Percentiles rank a stretch among this genome's conserved stretches.
Evolutionary conservation across 2,329 filamentous ascomycete species (phyloP).

Genomic region (Colletotrichum australisinense): DNA sequence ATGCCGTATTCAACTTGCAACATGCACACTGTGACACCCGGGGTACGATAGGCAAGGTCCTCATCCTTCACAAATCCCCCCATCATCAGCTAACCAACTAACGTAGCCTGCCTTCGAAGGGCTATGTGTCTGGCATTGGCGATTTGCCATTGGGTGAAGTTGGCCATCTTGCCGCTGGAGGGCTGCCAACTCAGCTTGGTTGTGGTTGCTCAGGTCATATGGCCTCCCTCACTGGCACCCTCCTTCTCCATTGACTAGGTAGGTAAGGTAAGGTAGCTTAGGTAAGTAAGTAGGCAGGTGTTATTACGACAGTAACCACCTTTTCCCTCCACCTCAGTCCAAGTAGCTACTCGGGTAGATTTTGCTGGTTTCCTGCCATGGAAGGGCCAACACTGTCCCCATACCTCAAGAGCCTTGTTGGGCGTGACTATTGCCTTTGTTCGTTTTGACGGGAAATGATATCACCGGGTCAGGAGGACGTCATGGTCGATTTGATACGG

Average conservation of each 20-base stretch:
- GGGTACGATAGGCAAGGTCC: background rate
- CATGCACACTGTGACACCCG: background rate
- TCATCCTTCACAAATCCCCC: background rate
- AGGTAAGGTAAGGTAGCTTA: background rate
- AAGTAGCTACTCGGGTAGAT: background rate
- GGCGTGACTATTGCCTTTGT: background rate
- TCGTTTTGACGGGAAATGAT: background rate
- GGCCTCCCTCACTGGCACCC: conserved; percentile 1
- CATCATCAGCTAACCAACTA: background rate
- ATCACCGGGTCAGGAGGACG: background rate
- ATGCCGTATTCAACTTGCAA: background rate
- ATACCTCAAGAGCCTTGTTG: background rate
- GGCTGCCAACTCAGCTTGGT: conserved; percentile 1
- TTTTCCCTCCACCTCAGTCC: background rate
- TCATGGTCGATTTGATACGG: background rate
- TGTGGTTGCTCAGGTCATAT: conserved; percentile 7
- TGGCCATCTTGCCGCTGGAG: background rate
- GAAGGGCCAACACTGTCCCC: background rate
- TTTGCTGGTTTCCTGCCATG: background rate
- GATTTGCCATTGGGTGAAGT: background rate
- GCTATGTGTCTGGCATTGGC: background rate
- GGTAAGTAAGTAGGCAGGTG: background rate
- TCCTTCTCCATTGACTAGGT: background rate
- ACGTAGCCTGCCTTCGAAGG: background rate
- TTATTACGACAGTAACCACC: background rate